Conservation (phyloP, 2,329 filamentous ascomycete genomes). For the Helotiales sp. region DNA sequence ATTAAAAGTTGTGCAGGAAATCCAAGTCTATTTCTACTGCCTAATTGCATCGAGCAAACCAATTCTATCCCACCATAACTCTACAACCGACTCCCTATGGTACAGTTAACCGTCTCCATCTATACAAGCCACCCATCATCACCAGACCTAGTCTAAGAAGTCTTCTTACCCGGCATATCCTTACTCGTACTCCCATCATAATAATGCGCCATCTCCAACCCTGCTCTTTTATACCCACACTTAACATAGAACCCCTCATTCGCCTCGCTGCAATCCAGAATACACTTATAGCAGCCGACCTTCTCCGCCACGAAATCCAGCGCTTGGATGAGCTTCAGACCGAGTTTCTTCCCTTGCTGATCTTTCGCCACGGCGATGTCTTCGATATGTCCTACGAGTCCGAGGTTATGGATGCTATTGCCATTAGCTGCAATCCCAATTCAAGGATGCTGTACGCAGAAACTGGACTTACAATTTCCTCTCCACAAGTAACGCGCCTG, state of each 20-base stretch:
- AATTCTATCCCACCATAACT: not conserved
- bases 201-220: conserved; percentile 97
- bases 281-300: conserved; percentile 95
- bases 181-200: conserved; percentile 51
- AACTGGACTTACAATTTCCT: conserved; percentile 78
- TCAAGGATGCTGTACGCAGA: not conserved
- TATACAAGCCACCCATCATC: not conserved
- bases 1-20: too few species aligned
- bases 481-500: conserved; percentile 89
- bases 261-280: conserved; percentile 92
- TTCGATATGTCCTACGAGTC: conserved; percentile 92
- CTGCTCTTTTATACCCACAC: conserved; percentile 90
- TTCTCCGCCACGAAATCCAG: conserved; percentile 87
- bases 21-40: not conserved
- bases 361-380: conserved; percentile 95
- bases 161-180: conserved; percentile 16
- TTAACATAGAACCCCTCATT: conserved; percentile 99
- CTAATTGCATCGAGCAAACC: not conserved
- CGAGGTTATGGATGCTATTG: conserved; percentile 75
- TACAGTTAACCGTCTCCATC: conserved; percentile 7
- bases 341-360: conserved; percentile 97
- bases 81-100: conserved; percentile 14
- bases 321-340: conserved; percentile 89
- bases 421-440: conserved; percentile 22
- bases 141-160: not conserved